Evolutionary conservation across 2,329 filamentous ascomycete genomes (phyloP), one percentile per base, ranked within the genome.

Genomic region (Colletotrichum karsti): DNA sequence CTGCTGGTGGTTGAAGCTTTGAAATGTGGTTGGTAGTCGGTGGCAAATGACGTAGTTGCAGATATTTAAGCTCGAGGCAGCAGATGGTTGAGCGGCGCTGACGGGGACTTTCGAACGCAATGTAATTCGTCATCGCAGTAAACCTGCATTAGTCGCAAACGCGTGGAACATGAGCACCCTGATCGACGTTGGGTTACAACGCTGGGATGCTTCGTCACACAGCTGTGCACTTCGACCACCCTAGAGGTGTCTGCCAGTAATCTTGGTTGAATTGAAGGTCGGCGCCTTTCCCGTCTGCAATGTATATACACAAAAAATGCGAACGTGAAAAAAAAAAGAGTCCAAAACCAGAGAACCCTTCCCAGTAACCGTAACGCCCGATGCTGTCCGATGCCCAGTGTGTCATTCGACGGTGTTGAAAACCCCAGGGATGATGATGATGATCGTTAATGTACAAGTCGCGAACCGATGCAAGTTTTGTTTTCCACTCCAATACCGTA

Each of bases 371-470:
- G 42, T 39, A 64, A 67, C 65, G 65, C 65, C 64, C 28, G 20
- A 67, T 67, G 60, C 65, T 67, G 20, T 53, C 65, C 65, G 41
- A 59, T 67, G 65, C 65, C 64, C 65, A 46, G 20, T 24, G 28
- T 64, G 60, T 59, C 60, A 64, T 67, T 58, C 57, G 53, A 53
- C n/a, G 61, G 53, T 67, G 28, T 67, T 63, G 60, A 50, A 54
- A 67, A 48, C 53, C 65, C 46, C 65, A 33, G 48, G 51, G 62
- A 66, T 65, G 55, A 62, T 44, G 44, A 60, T 65, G 57, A 67
- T 42, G 46, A 54, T 65, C 65, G 60, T 67, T 67, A 67, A 60
- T 67, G 46, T 67, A 65, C 65, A 67, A 65, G 54, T 67, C 60
- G 64, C 64, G 53, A 67, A 53, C 54, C 65, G 53, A 67, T 67